These are phyloP conservation scores for Pseudogymnoascus sp. DNA, from an alignment of 2,329 filamentous ascomycete species.

Conservation along the genomic window DNA sequence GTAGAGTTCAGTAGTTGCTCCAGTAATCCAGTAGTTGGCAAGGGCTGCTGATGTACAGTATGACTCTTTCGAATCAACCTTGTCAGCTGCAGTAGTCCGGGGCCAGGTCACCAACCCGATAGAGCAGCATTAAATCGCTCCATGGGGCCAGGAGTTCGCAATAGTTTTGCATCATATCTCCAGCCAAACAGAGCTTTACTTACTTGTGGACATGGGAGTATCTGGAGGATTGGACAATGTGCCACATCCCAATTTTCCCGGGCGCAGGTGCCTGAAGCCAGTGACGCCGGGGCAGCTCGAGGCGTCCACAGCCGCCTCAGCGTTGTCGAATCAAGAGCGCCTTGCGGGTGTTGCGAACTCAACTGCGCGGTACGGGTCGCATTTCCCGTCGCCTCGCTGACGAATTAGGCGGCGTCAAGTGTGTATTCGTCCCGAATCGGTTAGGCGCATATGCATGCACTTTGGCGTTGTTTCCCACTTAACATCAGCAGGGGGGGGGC, in stretches of 20 bases:
- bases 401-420: background rate
- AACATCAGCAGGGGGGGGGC: background rate
- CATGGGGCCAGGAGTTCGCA: background rate
- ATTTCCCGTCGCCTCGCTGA: slow-evolving; percentile 2
- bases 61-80: slow-evolving; percentile 2
- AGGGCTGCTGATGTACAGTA: background rate
- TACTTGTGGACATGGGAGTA: background rate
- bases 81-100: slow-evolving; percentile 5
- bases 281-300: background rate
- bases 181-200: background rate
- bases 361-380: background rate
- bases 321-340: background rate
- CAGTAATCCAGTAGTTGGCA: background rate
- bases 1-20: background rate
- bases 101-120: background rate
- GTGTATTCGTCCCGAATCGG: background rate
- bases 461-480: background rate
- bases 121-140: background rate
- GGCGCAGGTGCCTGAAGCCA: slow-evolving; percentile 4
- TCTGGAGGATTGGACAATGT: slow-evolving; percentile 1
- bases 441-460: slow-evolving; percentile 1
- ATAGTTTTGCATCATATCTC: background rate
- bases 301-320: slow-evolving; percentile 7
- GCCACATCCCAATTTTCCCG: background rate
- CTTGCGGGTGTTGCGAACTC: background rate